A percentile compares a stretch with the other conserved stretches of the same genome.
Evolutionary conservation across 2,329 filamentous ascomycete genomes (phyloP).

Genomic region (Aspergillus sergii): DNA sequence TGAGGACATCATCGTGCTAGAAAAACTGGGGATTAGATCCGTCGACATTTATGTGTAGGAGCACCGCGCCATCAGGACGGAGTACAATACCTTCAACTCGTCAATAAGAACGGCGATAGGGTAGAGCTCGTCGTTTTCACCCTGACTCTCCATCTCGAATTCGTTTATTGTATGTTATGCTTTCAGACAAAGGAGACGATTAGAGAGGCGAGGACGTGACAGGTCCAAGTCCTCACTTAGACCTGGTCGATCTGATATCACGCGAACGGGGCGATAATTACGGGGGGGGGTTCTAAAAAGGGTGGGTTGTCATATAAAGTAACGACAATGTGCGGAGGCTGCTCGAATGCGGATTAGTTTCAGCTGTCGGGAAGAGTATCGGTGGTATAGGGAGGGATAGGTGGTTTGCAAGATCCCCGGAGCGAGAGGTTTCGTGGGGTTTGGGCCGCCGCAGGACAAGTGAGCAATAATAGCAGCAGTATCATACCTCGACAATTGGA

Average conservation of each 20-base stretch:
- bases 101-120: conserved; percentile 99
- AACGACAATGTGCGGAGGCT: conserved; percentile 18
- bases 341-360: conserved; percentile 18
- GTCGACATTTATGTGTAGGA: conserved; percentile 19
- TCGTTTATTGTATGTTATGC: conserved; percentile 23
- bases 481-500: conserved; percentile 33
- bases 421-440: conserved; percentile 42
- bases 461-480: conserved; percentile 23
- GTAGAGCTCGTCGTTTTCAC: conserved; percentile 97
- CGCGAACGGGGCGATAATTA: conserved; percentile 26
- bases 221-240: conserved; percentile 36
- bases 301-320: conserved; percentile 22
- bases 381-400: conserved; percentile 30
- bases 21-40: conserved; percentile 22
- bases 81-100: conserved; percentile 82
- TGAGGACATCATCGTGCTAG: conserved; percentile 96
- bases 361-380: conserved; percentile 18
- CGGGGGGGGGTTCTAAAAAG: conserved; percentile 18
- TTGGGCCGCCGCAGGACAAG: conserved; percentile 39
- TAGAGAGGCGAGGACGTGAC: conserved; percentile 31
- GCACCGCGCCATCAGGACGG: conserved; percentile 9
- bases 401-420: conserved; percentile 23
- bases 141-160: conserved; percentile 83
- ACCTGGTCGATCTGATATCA: conserved; percentile 30
- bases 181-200: conserved; percentile 26